These are phyloP conservation scores for Choiromyces venosus DNA, from an alignment of 495 filamentous ascomycete species.

Conservation along the genomic window DNA sequence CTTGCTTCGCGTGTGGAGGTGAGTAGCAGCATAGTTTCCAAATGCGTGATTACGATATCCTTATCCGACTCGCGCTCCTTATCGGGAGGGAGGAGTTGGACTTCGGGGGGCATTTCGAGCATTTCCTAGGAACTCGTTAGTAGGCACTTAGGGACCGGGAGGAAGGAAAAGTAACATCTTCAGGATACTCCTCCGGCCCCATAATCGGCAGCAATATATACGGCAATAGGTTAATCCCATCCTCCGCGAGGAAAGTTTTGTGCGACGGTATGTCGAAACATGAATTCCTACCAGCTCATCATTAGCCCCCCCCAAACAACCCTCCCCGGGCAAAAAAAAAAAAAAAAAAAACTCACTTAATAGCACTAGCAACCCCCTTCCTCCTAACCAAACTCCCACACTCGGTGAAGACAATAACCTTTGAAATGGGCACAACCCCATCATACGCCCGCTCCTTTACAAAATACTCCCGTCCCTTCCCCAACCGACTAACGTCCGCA, in stretches of 20 bases:
- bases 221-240: constrained; percentile 71
- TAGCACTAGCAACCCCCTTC: constrained; percentile 83
- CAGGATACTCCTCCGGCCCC: constrained; percentile 58
- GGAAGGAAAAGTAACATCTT: constrained; percentile 59
- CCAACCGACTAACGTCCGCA: constrained; percentile 79
- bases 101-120: constrained; percentile 71
- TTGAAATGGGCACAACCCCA: constrained; percentile 71
- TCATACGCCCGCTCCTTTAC: constrained; percentile 68
- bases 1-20: constrained; percentile 72
- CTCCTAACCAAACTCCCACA: constrained; percentile 71
- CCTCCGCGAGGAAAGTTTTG: constrained; percentile 59
- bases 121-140: constrained; percentile 52
- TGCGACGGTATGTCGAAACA: constrained; percentile 65
- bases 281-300: constrained; percentile 26
- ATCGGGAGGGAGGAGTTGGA: constrained; percentile 80
- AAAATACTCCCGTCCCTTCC: constrained; percentile 70
- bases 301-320: not conserved
- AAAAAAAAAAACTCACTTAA: constrained; percentile 73
- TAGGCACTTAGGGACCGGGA: constrained; percentile 50
- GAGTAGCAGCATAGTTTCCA: constrained; percentile 79
- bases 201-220: constrained; percentile 71
- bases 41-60: constrained; percentile 71
- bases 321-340: not conserved
- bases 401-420: constrained; percentile 87
- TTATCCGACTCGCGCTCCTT: constrained; percentile 73